Base-by-base conservation (phyloP, 2,329 filamentous ascomycete species). In the Clonostachys chloroleuca region DNA sequence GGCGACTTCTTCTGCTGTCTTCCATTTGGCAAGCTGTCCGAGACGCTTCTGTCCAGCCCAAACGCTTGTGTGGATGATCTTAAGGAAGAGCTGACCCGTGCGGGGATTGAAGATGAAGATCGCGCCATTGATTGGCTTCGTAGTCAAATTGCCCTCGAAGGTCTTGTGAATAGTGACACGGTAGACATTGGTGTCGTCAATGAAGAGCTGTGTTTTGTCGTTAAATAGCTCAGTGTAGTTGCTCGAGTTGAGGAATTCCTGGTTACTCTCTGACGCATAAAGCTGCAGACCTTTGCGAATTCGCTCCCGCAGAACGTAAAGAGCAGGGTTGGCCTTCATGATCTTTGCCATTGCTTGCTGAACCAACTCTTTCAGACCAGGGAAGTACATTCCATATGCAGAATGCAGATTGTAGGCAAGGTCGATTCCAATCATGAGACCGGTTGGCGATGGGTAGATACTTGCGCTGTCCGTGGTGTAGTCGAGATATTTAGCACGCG, bases 51-150 rank as follows among this genome's bases (percentile, higher is more conserved):
- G 94, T 47, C 94, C 94, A 45, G 94, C 94, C 94, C 94, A 99
- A 30, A 99, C 95, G 62, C 92, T 96, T 2, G 94, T 99, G 70
- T 99, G 95, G 56, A 99, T 99, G 58, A 99, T 97, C 79, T 99
- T 99, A 63, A 99, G 71, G 83, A 99, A 99, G 37, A 99, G 72
- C 62, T 99, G 94, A 44, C 94, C 94, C 45, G 94, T 99, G 49
- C 92, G 84, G n/a, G 95, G 94, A 65, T 99, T 99, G 81, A 99
- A 97, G 63, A 99, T 99, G 76, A 99, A 99, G 65, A 99, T 97
- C 42, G 95, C 94, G 64, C 94, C 94, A 66, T 99, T 99, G 78
- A 99, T 99, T 5, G 94, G 94, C 70, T 99, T 99, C 2, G 94
- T 99, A 0, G 94, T 99, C 81, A 99, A 76, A 64, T 99, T 99